Base-by-base conservation (phyloP, 495 filamentous ascomycete genomes). In the Letharia lupina region DNA sequence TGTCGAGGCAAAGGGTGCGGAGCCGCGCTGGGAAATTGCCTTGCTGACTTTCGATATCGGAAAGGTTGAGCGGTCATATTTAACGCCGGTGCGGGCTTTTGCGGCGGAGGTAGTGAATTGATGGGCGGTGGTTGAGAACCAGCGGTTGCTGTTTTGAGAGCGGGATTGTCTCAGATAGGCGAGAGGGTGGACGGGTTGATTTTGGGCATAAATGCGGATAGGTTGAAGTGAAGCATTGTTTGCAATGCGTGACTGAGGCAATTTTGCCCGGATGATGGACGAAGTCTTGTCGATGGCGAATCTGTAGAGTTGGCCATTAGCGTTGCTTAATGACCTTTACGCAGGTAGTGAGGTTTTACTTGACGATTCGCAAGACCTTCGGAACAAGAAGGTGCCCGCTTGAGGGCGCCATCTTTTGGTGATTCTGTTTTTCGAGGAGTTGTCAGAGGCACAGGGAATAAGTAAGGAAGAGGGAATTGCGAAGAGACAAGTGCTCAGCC, bases 1-100 rank as follows among this genome's bases (percentile, higher is more conserved):
- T 35, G 93, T 89, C 1, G 87, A 93, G 3, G 91, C 91, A 73
- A 98, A 98, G 0, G 94, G 93, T 8, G 91, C 85, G 10, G 85
- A 85, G n/a, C 83, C 81, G 16, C 90, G 77, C 39, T 83, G 80
- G n/a, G 78, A 77, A 60, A 96, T 80, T 59, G 85, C 84, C 4
- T 81, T 80, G n/a, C 83, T 86, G 60, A 87, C 84, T 57, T 80
- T 79, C 33, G 90, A 91, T 57, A 80, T 81, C 50, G 85, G 84
- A 70, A 87, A 85, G n/a, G 82, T 80, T 68, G 84, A 76, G n/a
- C 82, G 82, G 65, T 89, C 85, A 60, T 83, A 79, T 58, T 84
- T 84, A 20, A 82, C 62, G 13, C 80, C 79, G 41, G 75, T 69
- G 63, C 77, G 75, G 62, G 37, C 20, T 54, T 67, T 67, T 10